Conservation (phyloP, 495 filamentous ascomycete species). For the Parmelia sp. region DNA sequence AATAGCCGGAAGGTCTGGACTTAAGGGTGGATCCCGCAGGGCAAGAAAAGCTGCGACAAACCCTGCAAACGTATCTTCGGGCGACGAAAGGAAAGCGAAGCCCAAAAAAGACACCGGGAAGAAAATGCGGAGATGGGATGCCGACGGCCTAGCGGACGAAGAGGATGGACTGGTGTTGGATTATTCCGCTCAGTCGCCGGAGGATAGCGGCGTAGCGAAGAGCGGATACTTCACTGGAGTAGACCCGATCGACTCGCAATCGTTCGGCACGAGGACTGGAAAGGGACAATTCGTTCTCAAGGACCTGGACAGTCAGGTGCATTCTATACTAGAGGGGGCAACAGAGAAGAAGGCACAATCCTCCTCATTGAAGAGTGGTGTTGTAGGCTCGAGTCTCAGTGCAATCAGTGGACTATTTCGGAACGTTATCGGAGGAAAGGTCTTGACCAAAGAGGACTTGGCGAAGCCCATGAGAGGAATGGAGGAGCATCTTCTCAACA, state of each 20-base stretch:
- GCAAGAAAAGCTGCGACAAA: constrained; percentile 66
- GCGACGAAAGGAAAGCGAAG: constrained; percentile 69
- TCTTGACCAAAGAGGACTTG: constrained; percentile 76
- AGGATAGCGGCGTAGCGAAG: constrained; percentile 45
- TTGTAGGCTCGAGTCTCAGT: constrained; percentile 71
- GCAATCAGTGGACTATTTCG: constrained; percentile 81
- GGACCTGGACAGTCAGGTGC: constrained; percentile 88
- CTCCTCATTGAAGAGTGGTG: constrained; percentile 44
- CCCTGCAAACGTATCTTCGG: constrained; percentile 68
- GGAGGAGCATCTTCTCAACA: constrained; percentile 90
- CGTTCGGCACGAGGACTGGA: constrained; percentile 75
- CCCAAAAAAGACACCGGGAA: constrained; percentile 55
- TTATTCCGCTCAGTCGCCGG: constrained; percentile 57
- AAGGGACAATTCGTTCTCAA: constrained; percentile 92
- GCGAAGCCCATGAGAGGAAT: constrained; percentile 89
- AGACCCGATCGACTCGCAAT: constrained; percentile 66
- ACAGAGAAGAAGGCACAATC: constrained; percentile 55
- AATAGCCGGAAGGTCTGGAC: constrained; percentile 63
- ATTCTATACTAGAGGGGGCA: constrained; percentile 71
- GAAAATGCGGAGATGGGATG: constrained; percentile 85
- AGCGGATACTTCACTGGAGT: constrained; percentile 47
- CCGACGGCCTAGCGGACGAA: constrained; percentile 80
- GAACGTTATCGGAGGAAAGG: constrained; percentile 91
- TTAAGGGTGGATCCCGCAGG: constrained; percentile 59
- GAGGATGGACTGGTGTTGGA: constrained; percentile 75